phyloP scores from a whole-genome alignment of 2,329 filamentous ascomycete genomes.

The Colletotrichum lupini region DNA sequence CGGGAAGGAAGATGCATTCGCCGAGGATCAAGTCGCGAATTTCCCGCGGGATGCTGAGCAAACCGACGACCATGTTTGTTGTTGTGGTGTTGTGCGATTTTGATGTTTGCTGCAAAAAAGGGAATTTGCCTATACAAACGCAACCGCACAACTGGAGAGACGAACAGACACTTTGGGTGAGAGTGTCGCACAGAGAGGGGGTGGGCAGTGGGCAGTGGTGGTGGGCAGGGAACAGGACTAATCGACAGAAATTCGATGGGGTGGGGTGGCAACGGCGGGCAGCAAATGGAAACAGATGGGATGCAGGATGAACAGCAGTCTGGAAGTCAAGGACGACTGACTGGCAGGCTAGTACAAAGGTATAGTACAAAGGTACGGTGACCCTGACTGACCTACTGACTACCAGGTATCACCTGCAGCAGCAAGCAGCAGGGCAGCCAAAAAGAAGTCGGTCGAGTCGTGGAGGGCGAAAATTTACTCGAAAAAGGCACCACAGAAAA shows the following conservation, averaged over 20 bases:
- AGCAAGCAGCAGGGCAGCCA: neutral
- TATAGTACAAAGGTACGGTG: neutral
- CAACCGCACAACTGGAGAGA: neutral
- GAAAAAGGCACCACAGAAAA: constrained; percentile 19
- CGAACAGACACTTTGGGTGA: neutral
- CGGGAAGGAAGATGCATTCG: constrained; percentile 31
- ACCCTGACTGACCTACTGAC: neutral
- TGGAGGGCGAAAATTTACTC: constrained; percentile 20
- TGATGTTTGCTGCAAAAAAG: neutral
- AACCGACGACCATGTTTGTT: constrained; percentile 27
- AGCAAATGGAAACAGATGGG: neutral
- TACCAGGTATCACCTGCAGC: neutral
- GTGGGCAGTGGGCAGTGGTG: neutral
- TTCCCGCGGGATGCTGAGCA: constrained; percentile 35
- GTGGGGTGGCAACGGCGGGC: neutral
- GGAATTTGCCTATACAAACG: neutral
- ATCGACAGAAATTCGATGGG: neutral
- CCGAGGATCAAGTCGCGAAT: constrained; percentile 36
- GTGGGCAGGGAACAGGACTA: neutral
- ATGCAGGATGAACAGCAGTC: neutral
- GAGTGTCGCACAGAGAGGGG: constrained; percentile 10
- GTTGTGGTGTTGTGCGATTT: neutral
- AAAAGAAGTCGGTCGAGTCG: neutral
- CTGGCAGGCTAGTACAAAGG: neutral
- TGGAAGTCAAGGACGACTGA: neutral